Base-by-base conservation (phyloP, 805 yeast species). In the Candida suzukii region DNA sequence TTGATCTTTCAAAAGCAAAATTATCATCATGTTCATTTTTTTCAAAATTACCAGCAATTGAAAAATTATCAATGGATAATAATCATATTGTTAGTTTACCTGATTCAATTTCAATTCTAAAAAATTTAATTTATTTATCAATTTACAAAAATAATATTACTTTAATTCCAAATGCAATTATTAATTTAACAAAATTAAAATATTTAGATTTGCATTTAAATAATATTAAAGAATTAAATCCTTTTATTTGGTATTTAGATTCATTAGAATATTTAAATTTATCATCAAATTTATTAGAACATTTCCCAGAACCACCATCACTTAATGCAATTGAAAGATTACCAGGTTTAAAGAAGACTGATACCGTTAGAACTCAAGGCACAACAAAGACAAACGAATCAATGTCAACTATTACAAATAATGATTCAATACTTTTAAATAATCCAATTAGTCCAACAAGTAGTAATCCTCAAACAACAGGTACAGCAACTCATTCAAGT, bases 21-120 rank as follows among this genome's bases (percentile, higher is more conserved):
- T 65, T 93, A 38, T 77, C 96, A 0, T 70, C 85, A 7, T 66
- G 93, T 24, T 82, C 90, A 1, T 76, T 88, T 43, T 69, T 88
- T 35, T 59, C 70, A 8, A 73, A 70, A 47, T 67, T 88, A 33
- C 76, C 84, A 0, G 74, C 76, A 44, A 65, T 88, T 40, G 95
- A 85, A 50, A 83, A 77, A 44, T 63, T 93, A 47, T 78, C 78
- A 24, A 62, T 93, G 46, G 93, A 88, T 60, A 78, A 81, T 51
- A 93, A 93, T 55, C 93, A 85, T 54, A 68, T 93, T 49, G 84
- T 84, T 9, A 70, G 77, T 14, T 61, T 93, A 18, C 96, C 98
- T 0, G 67, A 72, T 1, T 82, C 80, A 39, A 71, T 93, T 21
- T 77, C 81, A 1, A 55, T 61, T 3, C 70, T 91, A 50, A 61